These are phyloP conservation scores for Penicillium arizonense DNA, from an alignment of 495 filamentous ascomycete species.

Conservation along the genomic window DNA sequence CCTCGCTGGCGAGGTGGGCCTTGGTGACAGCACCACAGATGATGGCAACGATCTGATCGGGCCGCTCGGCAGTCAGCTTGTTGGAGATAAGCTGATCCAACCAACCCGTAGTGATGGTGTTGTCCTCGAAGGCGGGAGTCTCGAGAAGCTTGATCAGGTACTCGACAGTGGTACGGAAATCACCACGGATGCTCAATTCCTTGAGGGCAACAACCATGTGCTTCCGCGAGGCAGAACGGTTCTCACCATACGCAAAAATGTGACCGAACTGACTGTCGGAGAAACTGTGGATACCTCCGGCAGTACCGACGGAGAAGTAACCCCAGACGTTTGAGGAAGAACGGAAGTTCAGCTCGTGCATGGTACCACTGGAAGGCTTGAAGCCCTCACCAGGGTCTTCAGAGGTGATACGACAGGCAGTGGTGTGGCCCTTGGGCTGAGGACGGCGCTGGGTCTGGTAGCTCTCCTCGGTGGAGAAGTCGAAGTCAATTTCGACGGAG, in stretches of 20 bases:
- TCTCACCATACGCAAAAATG: conserved; percentile 99
- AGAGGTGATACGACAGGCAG: conserved; percentile 98
- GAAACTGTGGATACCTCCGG: conserved; percentile 97
- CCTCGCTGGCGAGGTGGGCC: conserved; percentile 89
- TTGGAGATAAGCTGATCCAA: conserved; percentile 98
- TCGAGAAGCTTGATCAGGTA: conserved; percentile 99
- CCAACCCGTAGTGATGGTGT: conserved; percentile 99
- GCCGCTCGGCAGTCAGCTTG: conserved; percentile 93
- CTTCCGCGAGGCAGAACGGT: conserved; percentile 89
- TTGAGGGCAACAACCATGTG: conserved; percentile 99
- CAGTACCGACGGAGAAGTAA: conserved; percentile 98
- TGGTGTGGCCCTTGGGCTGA: conserved; percentile 92
- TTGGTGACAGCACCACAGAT: conserved; percentile 94
- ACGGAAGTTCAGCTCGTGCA: conserved; percentile 99
- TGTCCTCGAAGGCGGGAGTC: conserved; percentile 97
- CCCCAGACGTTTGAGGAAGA: conserved; percentile 99
- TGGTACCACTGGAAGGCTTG: conserved; percentile 97
- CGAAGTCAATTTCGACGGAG: conserved; percentile 88
- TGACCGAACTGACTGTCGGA: conserved; percentile 99
- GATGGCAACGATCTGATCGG: conserved; percentile 86
- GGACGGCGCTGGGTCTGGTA: conserved; percentile 83
- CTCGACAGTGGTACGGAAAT: conserved; percentile 97
- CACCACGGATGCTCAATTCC: conserved; percentile 98
- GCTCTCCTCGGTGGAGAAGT: conserved; percentile 86
- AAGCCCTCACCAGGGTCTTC: conserved; percentile 99